Base-by-base conservation (phyloP, 2,329 filamentous ascomycete genomes). In the Chlorencoelia australis region DNA sequence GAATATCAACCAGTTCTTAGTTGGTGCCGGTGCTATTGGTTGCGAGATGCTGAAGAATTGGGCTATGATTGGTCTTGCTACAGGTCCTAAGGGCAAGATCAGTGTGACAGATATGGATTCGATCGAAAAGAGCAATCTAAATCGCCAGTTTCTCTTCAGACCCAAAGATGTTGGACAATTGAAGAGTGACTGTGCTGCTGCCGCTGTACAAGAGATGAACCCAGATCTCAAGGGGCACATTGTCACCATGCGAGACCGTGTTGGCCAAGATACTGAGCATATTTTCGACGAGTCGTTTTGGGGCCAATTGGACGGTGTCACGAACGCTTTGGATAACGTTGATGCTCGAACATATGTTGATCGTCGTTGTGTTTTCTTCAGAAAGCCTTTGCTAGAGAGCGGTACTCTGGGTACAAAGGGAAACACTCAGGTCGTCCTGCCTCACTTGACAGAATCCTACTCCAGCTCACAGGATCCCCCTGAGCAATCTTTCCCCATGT, bases 21-120 rank as follows among this genome's bases (percentile, higher is more conserved):
- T 98, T 40, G 91, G 91, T 49, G 86, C 91, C 30, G 91, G 91
- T 52, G 91, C 93, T 45, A 98, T 98, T 59, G 91, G 91, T 30
- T 98, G 91, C 56, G 91, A 98, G 58, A 98, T 96, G 82, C 67
- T 98, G 49, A 98, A 98, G 75, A 96, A 96, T 62, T 98, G 91
- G 88, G 89, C 93, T 22, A 93, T 98, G 88, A 94, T 96, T 59
- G 91, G 91, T 48, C 69, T 98, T 19, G 89, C 82, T 29, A 84
- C 83, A 30, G 91, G 91, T 4, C 84, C 86, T 3, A 74, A 87
- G 32, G 91, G 91, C 52, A 82, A 82, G 60, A 93, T 98, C 53
- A 85, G 68, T 40, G 83, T 98, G 33, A 96, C 93, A 10, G 91
- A 98, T 58, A 96, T 94, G 78, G 91, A 98, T 56, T 88, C 88